These are phyloP conservation scores for Thraustochytrium sp. DNA, from an alignment of 352 stramenopile species.

Conservation along the genomic window DNA sequence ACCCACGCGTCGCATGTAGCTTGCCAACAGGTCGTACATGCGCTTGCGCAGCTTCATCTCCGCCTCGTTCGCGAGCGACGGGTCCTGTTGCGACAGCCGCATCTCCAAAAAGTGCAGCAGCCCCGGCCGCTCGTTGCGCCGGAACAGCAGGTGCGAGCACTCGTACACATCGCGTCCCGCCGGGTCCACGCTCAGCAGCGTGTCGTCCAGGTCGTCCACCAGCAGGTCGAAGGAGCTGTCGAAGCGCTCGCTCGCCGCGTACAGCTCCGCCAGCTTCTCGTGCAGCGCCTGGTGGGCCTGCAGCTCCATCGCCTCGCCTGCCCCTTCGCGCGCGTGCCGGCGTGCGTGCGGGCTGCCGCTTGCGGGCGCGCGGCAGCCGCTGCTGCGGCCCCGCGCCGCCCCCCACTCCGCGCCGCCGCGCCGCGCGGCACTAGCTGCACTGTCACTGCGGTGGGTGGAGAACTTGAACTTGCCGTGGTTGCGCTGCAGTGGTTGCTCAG, in stretches of 20 bases:
- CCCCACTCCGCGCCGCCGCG: no score
- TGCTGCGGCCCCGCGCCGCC: no score
- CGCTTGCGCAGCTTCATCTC: neutral
- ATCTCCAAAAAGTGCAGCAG: neutral
- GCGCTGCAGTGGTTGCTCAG: no score
- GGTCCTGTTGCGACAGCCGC: neutral
- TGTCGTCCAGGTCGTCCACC: neutral
- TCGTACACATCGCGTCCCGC: neutral
- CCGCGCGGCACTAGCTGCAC: no score
- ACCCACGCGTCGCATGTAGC: neutral
- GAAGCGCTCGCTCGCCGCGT: neutral
- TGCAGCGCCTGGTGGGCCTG: neutral
- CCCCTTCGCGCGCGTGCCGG: no score
- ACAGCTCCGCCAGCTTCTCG: constrained; percentile 15
- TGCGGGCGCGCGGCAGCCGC: no score
- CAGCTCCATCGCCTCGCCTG: neutral
- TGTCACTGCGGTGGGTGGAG: no score
- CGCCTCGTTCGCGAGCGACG: neutral
- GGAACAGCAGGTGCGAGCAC: constrained; percentile 1
- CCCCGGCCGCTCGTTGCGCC: neutral
- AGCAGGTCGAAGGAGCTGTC: neutral
- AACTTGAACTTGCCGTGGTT: no score
- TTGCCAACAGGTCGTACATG: neutral
- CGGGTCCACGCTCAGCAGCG: neutral
- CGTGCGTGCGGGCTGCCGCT: no score